Base-by-base conservation (phyloP, 176 grass and related monocot genomes). In the Cenchrus purpureus region DNA sequence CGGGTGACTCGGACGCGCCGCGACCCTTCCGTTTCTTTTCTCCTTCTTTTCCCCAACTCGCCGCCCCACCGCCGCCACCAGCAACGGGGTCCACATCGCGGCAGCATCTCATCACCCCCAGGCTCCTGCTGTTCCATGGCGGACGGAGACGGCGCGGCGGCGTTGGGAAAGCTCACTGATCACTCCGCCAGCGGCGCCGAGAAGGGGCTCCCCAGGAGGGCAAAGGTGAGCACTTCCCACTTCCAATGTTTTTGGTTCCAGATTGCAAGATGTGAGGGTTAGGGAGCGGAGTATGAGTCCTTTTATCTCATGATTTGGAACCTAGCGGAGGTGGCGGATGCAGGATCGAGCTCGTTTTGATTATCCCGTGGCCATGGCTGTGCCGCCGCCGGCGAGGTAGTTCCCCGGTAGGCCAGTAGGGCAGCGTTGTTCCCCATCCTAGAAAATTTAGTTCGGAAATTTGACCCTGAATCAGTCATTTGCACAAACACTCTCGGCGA, bases 211-310 rank as follows among this genome's bases (percentile, higher is more conserved):
- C 40, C 57, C 73, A 66, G 20, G 66, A 82, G 74, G 66, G 55
- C 28, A 65, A 90, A 82, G 79, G 88, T 90, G 79, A 68, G 25
- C 79, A 51, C 57, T 32, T 16, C 53, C 20, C 65, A 37, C 32
- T 54, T 55, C 58, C 66, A 29, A 45, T 12, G 14, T 37, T 20
- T 46, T 25, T 57, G 31, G n/a, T 81, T 81, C 51, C 34, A 57
- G 79, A 58, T 68, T 81, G 64, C 29, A 6, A 25, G 6, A 2
- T 37, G 7, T 5, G 48, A 80, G 63, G 10, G 31, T 67, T 80
- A 25, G 65, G 66, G 65, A 69, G 13, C 31, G 79, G 63, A 32
- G 1, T 9, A 50, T 65, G 46, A 55, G 31, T 14, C 7, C 31
- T 68, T 17, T 11, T 25, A 43, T 16, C 17, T 54, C 64, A 44